Conservation (phyloP, 108 stramenopile genomes). For the Fistulifera pelliculosa region DNA sequence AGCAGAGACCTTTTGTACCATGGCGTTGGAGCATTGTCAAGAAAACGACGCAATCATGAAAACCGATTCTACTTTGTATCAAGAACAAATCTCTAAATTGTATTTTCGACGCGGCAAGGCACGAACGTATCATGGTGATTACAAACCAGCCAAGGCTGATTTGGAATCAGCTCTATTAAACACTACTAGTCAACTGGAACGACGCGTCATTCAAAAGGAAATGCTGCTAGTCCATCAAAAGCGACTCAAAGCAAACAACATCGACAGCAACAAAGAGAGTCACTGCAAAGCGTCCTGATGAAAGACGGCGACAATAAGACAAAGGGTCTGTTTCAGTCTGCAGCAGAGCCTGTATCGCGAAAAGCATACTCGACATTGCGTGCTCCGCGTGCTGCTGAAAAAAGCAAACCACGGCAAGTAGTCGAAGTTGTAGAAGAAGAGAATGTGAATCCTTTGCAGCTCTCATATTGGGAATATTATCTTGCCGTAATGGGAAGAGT, state of each 20-base stretch:
- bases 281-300: neutral
- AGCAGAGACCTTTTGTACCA: conserved; percentile 63
- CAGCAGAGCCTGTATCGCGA: neutral
- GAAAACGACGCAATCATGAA: neutral
- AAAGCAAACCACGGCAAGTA: neutral
- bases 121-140: conserved; percentile 55
- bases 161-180: conserved; percentile 31
- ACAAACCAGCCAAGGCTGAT: conserved; percentile 39
- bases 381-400: neutral
- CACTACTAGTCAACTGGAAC: conserved; percentile 10
- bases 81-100: conserved; percentile 32
- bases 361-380: conserved; percentile 1
- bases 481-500: conserved; percentile 1
- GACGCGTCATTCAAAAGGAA: conserved; percentile 26
- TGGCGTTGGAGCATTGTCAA: conserved; percentile 42
- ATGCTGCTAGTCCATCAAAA: conserved; percentile 11
- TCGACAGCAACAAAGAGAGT: conserved; percentile 23
- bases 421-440: neutral
- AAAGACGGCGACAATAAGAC: neutral
- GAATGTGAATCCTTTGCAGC: neutral
- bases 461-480: conserved; percentile 9
- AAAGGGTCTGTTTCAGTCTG: neutral
- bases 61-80: conserved; percentile 3
- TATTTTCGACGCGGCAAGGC: conserved; percentile 67
- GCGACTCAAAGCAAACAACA: conserved; percentile 20